Evolutionary conservation across 108 stramenopile genomes (phyloP).

Genomic region (Skeletonema menzelii): DNA sequence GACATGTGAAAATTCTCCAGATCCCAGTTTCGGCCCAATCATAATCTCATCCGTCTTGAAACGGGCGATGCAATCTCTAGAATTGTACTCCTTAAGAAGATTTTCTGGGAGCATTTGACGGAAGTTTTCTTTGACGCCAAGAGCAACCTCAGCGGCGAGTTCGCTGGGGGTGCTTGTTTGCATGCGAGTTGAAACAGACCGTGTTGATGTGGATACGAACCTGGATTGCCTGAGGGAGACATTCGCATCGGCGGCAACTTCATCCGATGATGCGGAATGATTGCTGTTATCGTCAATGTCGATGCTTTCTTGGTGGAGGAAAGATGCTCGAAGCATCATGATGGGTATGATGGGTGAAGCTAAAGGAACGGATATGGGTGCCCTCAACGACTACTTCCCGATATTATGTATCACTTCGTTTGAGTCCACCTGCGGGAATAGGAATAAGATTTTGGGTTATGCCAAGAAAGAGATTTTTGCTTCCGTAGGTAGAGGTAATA

Average conservation of each 20-base stretch:
- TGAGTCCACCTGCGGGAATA: too few species aligned
- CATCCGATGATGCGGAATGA: neutral
- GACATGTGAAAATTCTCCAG: conserved; percentile 35
- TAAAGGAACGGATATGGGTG: too few species aligned
- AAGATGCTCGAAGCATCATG: neutral
- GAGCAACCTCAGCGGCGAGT: conserved; percentile 10
- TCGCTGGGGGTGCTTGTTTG: neutral
- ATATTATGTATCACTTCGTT: too few species aligned
- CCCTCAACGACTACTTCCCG: too few species aligned
- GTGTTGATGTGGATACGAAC: neutral
- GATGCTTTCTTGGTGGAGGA: neutral
- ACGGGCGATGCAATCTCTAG: conserved; percentile 8
- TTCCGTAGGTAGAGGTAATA: too few species aligned
- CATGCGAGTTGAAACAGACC: too few species aligned
- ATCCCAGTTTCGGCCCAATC: conserved; percentile 16
- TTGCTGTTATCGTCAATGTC: neutral
- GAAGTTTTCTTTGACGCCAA: conserved; percentile 3
- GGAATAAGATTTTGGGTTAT: too few species aligned
- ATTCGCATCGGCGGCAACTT: neutral
- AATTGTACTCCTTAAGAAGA: conserved; percentile 10
- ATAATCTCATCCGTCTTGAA: conserved; percentile 24
- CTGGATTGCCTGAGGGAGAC: neutral
- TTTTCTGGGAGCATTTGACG: conserved; percentile 5
- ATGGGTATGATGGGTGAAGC: too few species aligned
- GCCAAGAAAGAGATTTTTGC: too few species aligned